These are phyloP conservation scores for Hebeloma cylindrosporum DNA, from an alignment of 768 basidiomycete genomes.

Conservation along the genomic window DNA sequence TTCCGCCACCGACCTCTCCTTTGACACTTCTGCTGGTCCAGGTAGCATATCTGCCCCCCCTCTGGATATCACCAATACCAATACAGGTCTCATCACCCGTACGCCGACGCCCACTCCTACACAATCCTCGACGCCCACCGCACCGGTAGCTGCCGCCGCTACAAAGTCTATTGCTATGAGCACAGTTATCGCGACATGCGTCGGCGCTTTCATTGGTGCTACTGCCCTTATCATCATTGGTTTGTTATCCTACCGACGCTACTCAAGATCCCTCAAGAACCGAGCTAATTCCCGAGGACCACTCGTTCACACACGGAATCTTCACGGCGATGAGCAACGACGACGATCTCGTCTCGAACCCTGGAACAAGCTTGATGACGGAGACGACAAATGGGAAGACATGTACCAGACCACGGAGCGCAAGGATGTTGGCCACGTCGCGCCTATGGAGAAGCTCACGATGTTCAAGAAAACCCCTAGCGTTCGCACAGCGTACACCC, in stretches of 20 bases:
- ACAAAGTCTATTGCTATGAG: constrained; percentile 41
- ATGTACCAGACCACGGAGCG: constrained; percentile 34
- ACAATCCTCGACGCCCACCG: constrained; percentile 12
- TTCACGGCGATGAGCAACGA: constrained; percentile 39
- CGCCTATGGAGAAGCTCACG: constrained; percentile 59
- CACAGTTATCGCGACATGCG: constrained; percentile 63
- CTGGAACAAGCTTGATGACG: constrained; percentile 61
- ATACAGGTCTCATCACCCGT: constrained; percentile 3
- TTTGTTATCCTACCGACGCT: constrained; percentile 55
- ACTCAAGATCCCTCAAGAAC: constrained; percentile 40
- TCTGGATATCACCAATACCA: constrained; percentile 6
- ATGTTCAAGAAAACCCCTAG: constrained; percentile 70
- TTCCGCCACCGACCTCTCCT: constrained; percentile 12
- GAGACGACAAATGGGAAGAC: constrained; percentile 48
- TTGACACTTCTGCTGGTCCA: constrained; percentile 17
- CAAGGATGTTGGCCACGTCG: constrained; percentile 43
- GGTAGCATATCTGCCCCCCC: constrained; percentile 11
- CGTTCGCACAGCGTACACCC: constrained; percentile 51
- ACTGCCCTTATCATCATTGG: constrained; percentile 50
- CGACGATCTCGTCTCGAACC: constrained; percentile 47
- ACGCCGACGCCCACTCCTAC: constrained; percentile 10
- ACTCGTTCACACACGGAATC: constrained; percentile 35
- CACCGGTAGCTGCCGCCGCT: constrained; percentile 22
- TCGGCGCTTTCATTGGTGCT: constrained; percentile 59
- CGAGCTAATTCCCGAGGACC: constrained; percentile 27